Evolutionary conservation across 306 rosid genomes (phyloP), one percentile per base, ranked within the genome.

Genomic region (Pterocarpus macrocarpus): DNA sequence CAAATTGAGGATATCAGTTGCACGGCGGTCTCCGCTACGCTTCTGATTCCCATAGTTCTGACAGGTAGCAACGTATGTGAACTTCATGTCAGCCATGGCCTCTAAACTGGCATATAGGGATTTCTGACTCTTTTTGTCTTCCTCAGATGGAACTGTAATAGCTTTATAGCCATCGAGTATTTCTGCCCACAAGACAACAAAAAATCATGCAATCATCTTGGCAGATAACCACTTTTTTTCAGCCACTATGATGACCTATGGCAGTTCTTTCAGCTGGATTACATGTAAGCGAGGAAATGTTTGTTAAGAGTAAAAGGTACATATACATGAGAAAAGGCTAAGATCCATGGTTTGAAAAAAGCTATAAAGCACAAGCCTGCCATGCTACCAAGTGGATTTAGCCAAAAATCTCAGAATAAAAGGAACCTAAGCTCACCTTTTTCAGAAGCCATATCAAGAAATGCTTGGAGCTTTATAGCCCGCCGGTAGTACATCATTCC

Each of bases 401-500:
- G 74, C 56, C 39, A 61, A n/a, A 73, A 41, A 77, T 78, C 43
- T 73, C 68, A 58, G 35, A 59, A 59, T 64, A 79, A 73, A 87
- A 77, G 34, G 65, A 64, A 69, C 74, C 30, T 56, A 49, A 55
- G 71, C 53, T 85, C 83, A 95, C 99, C 99, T 15, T 56, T 71
- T 69, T 95, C 99, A 64, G 1, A 4, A 82, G 99, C 99, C 98
- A 95, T 91, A 85, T 95, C 99, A 69, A 95, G 99, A 89, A 95
- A 95, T 70, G 99, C 97, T 86, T 95, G 99, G 85, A 95, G 99
- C 92, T 90, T 91, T 85, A 95, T 71, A 58, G 99, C 98, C 83
- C 98, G 87, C 80, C 98, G 90, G 70, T 93, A 91, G 73, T 95
- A 95, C 99, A 95, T 95, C 93, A 95, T 95, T 80, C 99, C 99